Base-by-base conservation (phyloP, 768 basidiomycete genomes). In the Pulveroboletus frians region DNA sequence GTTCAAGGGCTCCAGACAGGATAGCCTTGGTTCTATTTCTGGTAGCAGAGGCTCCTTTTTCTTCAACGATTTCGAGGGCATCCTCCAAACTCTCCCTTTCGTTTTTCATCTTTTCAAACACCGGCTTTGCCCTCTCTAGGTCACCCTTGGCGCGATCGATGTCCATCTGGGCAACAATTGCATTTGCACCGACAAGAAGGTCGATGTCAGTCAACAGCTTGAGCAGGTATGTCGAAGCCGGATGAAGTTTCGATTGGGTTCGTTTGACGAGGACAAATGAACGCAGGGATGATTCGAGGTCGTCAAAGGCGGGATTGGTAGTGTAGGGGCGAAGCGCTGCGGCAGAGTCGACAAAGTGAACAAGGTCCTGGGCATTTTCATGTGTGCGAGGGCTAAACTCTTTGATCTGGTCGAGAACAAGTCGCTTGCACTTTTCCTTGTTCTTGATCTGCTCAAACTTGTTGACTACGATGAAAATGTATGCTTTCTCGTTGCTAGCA, bases 401-500 rank as follows among this genome's bases (percentile, higher is more conserved):
- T 64, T 83, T 87, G 76, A 99, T 92, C 69, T 98, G 95, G 51
- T 98, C 93, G 23, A 96, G 78, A 39, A 99, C 87, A 29, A 84
- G 69, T 36, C 89, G 78, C 60, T 82, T 80, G 70, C 96, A 98
- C 68, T 91, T 86, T 42, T 87, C 89, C 73, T 97, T 96, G 75
- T 97, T 89, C 66, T 84, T 81, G 71, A 98, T 95, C 65, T 91
- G 87, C 60, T 92, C 92, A 66, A 85, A 99, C 67, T 94, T 92
- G 79, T 99, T 99, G 67, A 97, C 95, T 47, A 98, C 96, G 64
- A 98, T 88, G 75, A 99, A 99, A 42, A 99, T 73, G 65, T 94
- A 95, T 0, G 95, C 92, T 74, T 98, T 98, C 73, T 99, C 96
- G 59, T 91, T 87, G 72, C 88, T 89, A 2, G 95, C 93, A 59